Evolutionary conservation across 257 asterid genomes (phyloP).

Genomic region (Petunia axillaris): DNA sequence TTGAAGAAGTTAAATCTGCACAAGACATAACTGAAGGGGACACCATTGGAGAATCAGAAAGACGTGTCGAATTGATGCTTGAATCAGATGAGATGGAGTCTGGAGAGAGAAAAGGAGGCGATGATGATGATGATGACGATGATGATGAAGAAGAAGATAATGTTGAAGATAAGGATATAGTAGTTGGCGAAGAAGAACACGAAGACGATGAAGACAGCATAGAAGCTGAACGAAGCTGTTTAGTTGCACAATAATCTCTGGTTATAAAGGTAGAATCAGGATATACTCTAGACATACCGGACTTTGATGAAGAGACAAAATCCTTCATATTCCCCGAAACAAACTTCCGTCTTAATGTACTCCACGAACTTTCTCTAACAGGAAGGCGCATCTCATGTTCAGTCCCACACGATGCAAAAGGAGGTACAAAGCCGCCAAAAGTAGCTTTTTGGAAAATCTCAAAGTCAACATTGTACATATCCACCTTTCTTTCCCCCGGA

Average conservation of each 20-base stretch:
- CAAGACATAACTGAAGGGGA: conserved; percentile 44
- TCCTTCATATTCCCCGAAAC: conserved; percentile 47
- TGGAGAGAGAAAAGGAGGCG: conserved; percentile 53
- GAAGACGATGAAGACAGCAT: conserved; percentile 34
- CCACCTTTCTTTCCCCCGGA: conserved; percentile 42
- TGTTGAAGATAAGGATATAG: conserved; percentile 33
- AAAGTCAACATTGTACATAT: conserved; percentile 44
- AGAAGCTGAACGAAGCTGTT: conserved; percentile 29
- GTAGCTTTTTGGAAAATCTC: conserved; percentile 52
- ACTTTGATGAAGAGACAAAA: conserved; percentile 41
- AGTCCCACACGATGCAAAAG: conserved; percentile 45
- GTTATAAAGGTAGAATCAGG: conserved; percentile 40
- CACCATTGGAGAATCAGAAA: conserved; percentile 46
- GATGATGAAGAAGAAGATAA: conserved; percentile 29
- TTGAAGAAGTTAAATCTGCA: conserved; percentile 38
- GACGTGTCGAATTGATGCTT: conserved; percentile 41
- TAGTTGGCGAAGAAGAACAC: conserved; percentile 33
- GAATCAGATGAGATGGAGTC: conserved; percentile 53
- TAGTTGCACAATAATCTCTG: conserved; percentile 29
- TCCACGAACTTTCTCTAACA: conserved; percentile 53
- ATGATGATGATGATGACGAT: conserved; percentile 38
- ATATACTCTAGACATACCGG: conserved; percentile 42
- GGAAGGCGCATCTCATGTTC: conserved; percentile 49
- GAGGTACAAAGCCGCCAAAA: conserved; percentile 53
- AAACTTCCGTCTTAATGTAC: conserved; percentile 45